phyloP scores from a whole-genome alignment of 768 basidiomycete species.

The Boletus reticuloceps region DNA sequence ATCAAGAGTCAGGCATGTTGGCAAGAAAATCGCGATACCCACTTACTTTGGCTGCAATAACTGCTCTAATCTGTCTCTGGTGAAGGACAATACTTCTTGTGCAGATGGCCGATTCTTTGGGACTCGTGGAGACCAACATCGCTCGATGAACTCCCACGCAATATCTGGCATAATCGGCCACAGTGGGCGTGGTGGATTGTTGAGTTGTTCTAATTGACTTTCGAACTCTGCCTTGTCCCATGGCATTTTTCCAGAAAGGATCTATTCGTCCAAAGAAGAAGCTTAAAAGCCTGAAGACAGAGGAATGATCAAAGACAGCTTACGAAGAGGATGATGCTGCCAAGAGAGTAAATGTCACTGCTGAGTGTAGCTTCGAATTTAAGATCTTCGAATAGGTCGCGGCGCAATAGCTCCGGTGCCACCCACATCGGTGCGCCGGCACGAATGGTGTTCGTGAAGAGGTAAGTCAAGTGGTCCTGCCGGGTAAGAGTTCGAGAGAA shows the following conservation, averaged over 20 bases:
- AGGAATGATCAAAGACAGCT: background rate
- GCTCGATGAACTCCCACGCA: conserved; percentile 2
- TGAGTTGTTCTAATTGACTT: background rate
- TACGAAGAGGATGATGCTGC: conserved; percentile 6
- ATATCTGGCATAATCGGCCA: background rate
- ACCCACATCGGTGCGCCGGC: background rate
- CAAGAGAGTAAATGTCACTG: conserved; percentile 5
- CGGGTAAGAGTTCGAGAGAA: background rate
- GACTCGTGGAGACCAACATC: conserved; percentile 1
- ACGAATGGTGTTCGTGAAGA: background rate
- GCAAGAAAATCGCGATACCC: background rate
- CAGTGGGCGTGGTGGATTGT: background rate
- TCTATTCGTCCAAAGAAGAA: background rate
- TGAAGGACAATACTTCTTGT: background rate
- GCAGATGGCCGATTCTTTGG: background rate
- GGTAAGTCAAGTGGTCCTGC: background rate
- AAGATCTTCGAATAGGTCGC: background rate
- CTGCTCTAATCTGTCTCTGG: background rate
- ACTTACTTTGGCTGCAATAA: conserved; percentile 1
- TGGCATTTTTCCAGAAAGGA: background rate
- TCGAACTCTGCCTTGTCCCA: background rate
- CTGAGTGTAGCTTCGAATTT: background rate
- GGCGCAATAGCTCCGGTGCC: conserved; percentile 4
- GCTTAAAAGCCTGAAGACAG: background rate
- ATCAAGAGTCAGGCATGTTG: background rate